Evolutionary conservation across 2,329 filamentous ascomycete species (phyloP), one percentile per base, ranked within the genome.

Genomic region (Trichothecium roseum): DNA sequence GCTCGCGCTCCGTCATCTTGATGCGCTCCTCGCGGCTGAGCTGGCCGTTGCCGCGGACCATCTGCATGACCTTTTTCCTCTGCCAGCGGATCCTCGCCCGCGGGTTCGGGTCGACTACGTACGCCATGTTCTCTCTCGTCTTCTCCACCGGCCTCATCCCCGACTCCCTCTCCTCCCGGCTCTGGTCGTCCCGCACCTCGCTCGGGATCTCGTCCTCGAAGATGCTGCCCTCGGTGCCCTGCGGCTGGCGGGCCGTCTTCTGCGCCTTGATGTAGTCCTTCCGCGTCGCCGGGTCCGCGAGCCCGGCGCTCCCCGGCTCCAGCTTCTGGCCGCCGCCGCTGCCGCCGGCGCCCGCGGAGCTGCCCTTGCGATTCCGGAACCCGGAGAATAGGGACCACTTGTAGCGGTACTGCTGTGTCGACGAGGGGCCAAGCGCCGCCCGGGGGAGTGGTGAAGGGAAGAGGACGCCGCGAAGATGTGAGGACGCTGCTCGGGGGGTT

Each of bases 51-150:
- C 72, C 72, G 35, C 70, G 72, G 33, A 95, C 69, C 56, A 82
- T 74, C 45, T 82, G 76, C 37, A 89, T 81, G 28, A 94, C 74
- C 70, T 88, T 86, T 59, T 81, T 86, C 49, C 84, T 73, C 63
- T 94, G 78, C 77, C 84, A 94, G 39, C 79, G 72, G 36, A 78
- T 65, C 39, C 87, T 75, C 38, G 69, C 69, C 30, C 69, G 61
- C 13, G 88, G 87, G 45, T 82, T 74, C 5, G 91, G 91, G 55
- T 94, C 82, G 32, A 85, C 61, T 18, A 73, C 72, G 38, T 72
- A 64, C 37, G 73, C 70, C 64, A 83, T 72, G 46, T 69, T 69
- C 27, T 67, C 64, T 27, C 49, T 52, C 18, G 59, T 59, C 44
- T 61, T 59, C 30, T 18, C 18, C 38, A 43, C 37, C 17, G 44